Evolutionary conservation across 306 rosid genomes (phyloP).

Genomic region (Citrullus amarus): DNA sequence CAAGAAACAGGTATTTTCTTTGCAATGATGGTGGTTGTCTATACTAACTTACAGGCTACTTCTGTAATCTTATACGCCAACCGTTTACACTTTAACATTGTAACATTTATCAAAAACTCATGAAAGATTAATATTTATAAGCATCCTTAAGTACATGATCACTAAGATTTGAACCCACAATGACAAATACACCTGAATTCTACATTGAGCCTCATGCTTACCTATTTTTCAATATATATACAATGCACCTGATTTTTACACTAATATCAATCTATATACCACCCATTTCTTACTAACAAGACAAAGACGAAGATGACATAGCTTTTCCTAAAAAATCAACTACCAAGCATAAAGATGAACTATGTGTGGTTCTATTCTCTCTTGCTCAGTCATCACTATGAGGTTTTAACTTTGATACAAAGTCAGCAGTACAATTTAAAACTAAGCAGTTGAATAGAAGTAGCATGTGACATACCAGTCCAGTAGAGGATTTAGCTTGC

Average conservation of each 20-base stretch:
- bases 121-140: not conserved
- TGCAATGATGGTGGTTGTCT: not conserved
- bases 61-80: not conserved
- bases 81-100: not conserved
- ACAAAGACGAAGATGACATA: not conserved
- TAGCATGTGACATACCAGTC: constrained; percentile 45
- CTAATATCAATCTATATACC: not conserved
- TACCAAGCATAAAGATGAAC: not conserved
- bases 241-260: not conserved
- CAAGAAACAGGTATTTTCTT: not conserved
- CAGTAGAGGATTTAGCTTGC: constrained; percentile 62
- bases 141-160: not conserved
- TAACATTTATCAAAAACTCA: not conserved
- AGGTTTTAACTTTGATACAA: not conserved
- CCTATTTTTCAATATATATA: not conserved
- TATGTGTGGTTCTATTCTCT: not conserved
- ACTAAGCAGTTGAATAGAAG: not conserved
- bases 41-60: not conserved
- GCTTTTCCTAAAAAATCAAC: not conserved
- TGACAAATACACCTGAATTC: not conserved
- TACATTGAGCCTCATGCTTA: not conserved
- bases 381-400: not conserved
- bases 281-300: not conserved
- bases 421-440: not conserved
- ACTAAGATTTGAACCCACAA: not conserved